These are phyloP conservation scores for Ambrosia hybrid DNA, from an alignment of 140 eudicot species.

Conservation along the genomic window DNA sequence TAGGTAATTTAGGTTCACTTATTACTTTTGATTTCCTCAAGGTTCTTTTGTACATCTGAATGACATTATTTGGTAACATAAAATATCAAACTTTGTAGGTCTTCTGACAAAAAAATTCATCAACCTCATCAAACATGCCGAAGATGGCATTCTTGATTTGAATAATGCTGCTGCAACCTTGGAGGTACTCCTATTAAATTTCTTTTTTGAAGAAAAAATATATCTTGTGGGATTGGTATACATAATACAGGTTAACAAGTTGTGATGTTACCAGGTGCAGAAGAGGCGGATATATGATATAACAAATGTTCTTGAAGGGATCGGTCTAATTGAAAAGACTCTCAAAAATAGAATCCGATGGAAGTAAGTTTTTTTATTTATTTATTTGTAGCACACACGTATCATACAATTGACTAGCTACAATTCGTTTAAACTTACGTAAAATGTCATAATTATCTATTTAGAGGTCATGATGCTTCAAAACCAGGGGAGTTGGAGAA, in stretches of 20 bases:
- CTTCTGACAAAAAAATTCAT: conserved; percentile 91
- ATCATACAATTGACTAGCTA: neutral
- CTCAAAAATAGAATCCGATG: conserved; percentile 93
- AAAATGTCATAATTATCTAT: conserved; percentile 25
- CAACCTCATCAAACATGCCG: conserved; percentile 82
- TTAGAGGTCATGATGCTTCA: conserved; percentile 86
- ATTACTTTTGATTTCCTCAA: neutral
- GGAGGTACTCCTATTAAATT: conserved; percentile 46
- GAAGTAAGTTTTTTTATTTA: conserved; percentile 52
- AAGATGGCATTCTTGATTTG: conserved; percentile 96
- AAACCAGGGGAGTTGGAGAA: conserved; percentile 81
- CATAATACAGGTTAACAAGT: neutral
- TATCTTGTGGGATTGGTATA: neutral
- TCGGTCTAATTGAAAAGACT: conserved; percentile 95
- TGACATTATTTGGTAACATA: neutral
- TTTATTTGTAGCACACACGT: neutral
- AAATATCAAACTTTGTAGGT: conserved; percentile 41
- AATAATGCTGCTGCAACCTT: conserved; percentile 94
- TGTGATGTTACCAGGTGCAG: conserved; percentile 67
- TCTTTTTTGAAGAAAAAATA: neutral
- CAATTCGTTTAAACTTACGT: neutral
- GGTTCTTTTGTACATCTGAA: neutral
- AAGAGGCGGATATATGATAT: conserved; percentile 98
- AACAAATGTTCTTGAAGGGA: conserved; percentile 97
- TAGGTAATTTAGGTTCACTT: conserved; percentile 46